Conservation (phyloP, 2,329 filamentous ascomycete species). For the Fusarium buxicola region DNA sequence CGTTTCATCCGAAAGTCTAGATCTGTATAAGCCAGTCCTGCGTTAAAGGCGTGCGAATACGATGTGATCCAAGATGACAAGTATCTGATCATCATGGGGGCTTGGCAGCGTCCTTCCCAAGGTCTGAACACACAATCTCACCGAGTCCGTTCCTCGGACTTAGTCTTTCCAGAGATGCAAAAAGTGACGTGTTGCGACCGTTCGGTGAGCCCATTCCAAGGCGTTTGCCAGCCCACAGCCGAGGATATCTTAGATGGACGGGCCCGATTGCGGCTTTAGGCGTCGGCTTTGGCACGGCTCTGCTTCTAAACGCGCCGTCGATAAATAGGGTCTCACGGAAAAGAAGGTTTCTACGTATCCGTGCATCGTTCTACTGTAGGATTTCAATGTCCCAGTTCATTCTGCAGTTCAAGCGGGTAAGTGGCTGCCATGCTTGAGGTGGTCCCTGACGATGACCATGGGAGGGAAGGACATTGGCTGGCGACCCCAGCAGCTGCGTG, state of each 20-base stretch:
- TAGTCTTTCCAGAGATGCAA: conserved; percentile 14
- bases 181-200: conserved; percentile 36
- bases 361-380: conserved; percentile 31
- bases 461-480: conserved; percentile 9
- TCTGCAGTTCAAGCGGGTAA: conserved; percentile 15
- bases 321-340: conserved; percentile 11
- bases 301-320: neutral
- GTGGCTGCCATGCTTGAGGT: conserved; percentile 31
- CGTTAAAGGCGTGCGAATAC: conserved; percentile 5
- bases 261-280: conserved; percentile 25
- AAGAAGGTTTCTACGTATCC: conserved; percentile 22
- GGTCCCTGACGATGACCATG: conserved; percentile 30
- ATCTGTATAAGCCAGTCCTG: conserved; percentile 1
- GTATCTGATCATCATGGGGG: conserved; percentile 1
- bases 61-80: neutral
- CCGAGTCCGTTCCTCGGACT: conserved; percentile 23
- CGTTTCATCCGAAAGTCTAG: neutral
- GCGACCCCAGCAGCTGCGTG: neutral
- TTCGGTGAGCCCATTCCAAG: conserved; percentile 19
- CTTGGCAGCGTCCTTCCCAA: neutral
- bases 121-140: conserved; percentile 6
- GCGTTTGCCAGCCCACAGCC: conserved; percentile 28
- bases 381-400: conserved; percentile 39
- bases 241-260: conserved; percentile 31
- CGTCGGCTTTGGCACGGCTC: conserved; percentile 12